These are phyloP conservation scores for Pinus tabuliformis DNA, from an alignment of 75 land plant species.

Conservation along the genomic window DNA sequence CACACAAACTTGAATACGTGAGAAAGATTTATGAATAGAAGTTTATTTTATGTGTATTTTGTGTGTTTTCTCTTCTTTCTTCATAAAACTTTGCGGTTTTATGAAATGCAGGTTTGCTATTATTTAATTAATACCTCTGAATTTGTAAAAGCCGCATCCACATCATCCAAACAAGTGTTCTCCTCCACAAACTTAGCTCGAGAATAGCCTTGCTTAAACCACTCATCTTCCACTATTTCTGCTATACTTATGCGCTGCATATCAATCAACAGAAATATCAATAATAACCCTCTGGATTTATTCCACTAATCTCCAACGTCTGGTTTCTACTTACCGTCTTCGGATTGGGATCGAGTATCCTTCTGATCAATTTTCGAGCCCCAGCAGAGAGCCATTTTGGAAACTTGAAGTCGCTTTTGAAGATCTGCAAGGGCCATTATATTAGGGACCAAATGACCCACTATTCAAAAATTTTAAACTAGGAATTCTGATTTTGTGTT, in stretches of 20 bases:
- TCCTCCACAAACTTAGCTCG: slow-evolving; percentile 42
- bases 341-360: slow-evolving; percentile 82
- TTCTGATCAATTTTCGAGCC: slow-evolving; percentile 58
- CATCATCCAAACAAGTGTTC: slow-evolving; percentile 17
- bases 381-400: slow-evolving; percentile 81
- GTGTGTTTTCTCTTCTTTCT: no score
- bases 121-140: neutral
- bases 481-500: neutral
- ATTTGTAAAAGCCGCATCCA: slow-evolving; percentile 10
- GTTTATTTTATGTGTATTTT: no score
- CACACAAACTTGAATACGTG: no score
- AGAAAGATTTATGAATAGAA: no score
- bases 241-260: slow-evolving; percentile 47
- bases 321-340: slow-evolving; percentile 19
- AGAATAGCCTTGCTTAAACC: slow-evolving; percentile 74
- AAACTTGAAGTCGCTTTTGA: slow-evolving; percentile 55
- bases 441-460: no score
- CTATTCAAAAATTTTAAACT: no score
- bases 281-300: neutral
- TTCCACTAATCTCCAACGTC: neutral
- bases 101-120: neutral
- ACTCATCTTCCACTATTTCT: slow-evolving; percentile 61
- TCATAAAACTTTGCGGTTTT: no score
- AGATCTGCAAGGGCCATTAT: slow-evolving; percentile 41
- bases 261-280: neutral